These are phyloP conservation scores for Mortierella sp. DNA, from an alignment of 371 early-diverging fungal genomes.

Conservation along the genomic window DNA sequence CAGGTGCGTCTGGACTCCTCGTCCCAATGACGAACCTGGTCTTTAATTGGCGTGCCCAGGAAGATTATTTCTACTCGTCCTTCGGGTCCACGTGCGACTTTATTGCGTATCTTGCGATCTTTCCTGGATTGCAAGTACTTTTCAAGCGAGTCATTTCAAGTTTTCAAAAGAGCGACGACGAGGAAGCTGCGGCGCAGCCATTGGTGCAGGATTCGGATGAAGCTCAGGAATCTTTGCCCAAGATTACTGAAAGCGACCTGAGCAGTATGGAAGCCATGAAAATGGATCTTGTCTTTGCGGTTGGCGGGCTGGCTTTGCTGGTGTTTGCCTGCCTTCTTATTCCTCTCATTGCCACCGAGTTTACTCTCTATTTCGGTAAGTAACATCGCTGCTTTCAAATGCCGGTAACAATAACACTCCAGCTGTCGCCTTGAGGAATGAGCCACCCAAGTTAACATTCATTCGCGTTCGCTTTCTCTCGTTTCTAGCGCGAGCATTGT, in stretches of 20 bases:
- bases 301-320: background rate
- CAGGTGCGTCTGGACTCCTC: background rate
- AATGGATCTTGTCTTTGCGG: background rate
- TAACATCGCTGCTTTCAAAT: background rate
- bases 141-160: background rate
- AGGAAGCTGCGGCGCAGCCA: background rate
- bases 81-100: background rate
- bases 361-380: background rate
- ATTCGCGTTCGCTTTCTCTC: no score
- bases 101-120: background rate
- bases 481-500: background rate
- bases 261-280: background rate
- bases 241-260: background rate
- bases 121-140: background rate
- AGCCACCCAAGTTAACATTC: background rate
- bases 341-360: background rate
- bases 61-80: background rate
- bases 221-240: background rate
- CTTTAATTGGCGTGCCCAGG: background rate
- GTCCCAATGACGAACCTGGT: background rate
- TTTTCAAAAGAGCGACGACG: background rate
- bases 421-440: no score
- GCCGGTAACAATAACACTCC: no score
- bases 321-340: background rate
- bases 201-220: background rate